Conservation (phyloP, 2,329 filamentous ascomycete genomes). For the Juglanconis oblonga region DNA sequence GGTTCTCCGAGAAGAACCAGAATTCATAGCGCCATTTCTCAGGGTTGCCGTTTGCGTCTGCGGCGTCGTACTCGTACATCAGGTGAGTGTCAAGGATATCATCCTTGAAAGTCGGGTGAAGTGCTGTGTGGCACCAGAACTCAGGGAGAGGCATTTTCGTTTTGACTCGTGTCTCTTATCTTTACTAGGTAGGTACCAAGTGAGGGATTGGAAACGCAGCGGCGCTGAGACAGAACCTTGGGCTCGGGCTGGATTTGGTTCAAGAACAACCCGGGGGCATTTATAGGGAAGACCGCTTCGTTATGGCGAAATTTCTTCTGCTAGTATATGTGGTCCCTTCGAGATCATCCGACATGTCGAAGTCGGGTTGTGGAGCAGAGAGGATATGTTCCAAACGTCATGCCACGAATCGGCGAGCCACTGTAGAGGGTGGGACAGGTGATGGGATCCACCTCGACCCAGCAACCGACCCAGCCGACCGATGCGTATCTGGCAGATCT, state of each 20-base stretch:
- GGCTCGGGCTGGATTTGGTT: too few species aligned
- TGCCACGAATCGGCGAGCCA: neutral
- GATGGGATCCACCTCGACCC: neutral
- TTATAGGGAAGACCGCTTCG: neutral
- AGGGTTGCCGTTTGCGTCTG: slow-evolving; percentile 43
- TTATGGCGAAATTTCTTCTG: neutral
- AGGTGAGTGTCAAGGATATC: slow-evolving; percentile 53
- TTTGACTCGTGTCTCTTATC: neutral
- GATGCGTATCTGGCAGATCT: neutral
- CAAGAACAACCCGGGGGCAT: neutral
- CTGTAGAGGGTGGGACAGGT: neutral
- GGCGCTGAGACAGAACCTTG: neutral
- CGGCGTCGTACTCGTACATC: slow-evolving; percentile 54
- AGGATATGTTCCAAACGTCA: neutral
- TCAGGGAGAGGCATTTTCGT: slow-evolving; percentile 8
- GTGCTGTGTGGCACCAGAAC: slow-evolving; percentile 8
- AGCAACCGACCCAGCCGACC: neutral
- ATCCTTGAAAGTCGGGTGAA: slow-evolving; percentile 37
- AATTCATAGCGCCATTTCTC: slow-evolving; percentile 62
- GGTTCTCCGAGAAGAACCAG: slow-evolving; percentile 55
- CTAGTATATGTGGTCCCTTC: neutral
- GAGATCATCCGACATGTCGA: neutral
- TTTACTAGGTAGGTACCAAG: neutral
- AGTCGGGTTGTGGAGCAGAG: neutral
- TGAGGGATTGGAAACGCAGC: neutral